These are phyloP conservation scores for Prinsepia uniflora DNA, from an alignment of 306 rosid species.

Conservation along the genomic window DNA sequence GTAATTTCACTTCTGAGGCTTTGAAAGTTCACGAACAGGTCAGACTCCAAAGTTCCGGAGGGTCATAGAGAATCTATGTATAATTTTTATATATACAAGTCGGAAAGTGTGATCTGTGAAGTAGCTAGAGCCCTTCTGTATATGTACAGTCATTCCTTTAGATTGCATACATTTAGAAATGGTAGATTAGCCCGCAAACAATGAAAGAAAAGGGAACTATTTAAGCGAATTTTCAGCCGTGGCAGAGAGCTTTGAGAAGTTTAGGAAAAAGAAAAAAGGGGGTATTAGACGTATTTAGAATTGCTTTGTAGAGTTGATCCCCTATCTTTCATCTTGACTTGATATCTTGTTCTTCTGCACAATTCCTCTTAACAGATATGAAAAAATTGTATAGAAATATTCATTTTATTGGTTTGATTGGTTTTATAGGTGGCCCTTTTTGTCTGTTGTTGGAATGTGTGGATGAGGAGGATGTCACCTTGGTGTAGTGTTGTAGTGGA, in stretches of 20 bases:
- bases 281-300: constrained; percentile 18
- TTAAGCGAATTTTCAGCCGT: constrained; percentile 28
- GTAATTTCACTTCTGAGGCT: constrained; percentile 72
- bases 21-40: constrained; percentile 83
- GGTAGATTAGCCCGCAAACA: constrained; percentile 13
- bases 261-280: constrained; percentile 6
- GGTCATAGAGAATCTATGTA: constrained; percentile 7
- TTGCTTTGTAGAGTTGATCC: constrained; percentile 1
- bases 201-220: constrained; percentile 8
- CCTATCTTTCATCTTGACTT: constrained; percentile 22
- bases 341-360: constrained; percentile 37
- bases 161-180: constrained; percentile 24
- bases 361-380: constrained; percentile 22
- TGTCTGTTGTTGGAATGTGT: constrained; percentile 39
- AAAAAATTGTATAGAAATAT: constrained; percentile 54
- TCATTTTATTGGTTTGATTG: constrained; percentile 64
- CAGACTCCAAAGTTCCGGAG: constrained; percentile 45
- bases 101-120: not conserved
- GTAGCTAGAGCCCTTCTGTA: constrained; percentile 8
- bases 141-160: constrained; percentile 16
- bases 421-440: constrained; percentile 30
- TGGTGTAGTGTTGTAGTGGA: constrained; percentile 14
- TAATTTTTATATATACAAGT: not conserved
- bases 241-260: constrained; percentile 23
- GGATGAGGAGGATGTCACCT: constrained; percentile 31